Evolutionary conservation across 2,329 filamentous ascomycete genomes (phyloP).

Genomic region (Epichloe gansuensis): DNA sequence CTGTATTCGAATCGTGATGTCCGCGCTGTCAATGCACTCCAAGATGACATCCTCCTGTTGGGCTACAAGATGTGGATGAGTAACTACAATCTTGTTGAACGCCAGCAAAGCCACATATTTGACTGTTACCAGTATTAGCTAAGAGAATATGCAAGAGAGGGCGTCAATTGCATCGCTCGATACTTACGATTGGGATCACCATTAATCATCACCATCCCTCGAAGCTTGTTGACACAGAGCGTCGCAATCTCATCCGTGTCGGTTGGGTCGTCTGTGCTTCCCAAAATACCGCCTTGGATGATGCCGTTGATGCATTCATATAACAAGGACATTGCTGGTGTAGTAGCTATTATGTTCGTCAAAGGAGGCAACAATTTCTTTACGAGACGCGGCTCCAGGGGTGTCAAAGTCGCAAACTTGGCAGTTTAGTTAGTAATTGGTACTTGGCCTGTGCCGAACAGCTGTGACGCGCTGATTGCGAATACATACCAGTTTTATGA

Average conservation of each 20-base stretch:
- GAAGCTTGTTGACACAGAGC: constrained; percentile 81
- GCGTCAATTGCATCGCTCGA: not conserved
- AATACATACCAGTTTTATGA: constrained; percentile 74
- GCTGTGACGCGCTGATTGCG: not conserved
- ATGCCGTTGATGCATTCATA: constrained; percentile 99
- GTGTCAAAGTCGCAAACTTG: constrained; percentile 87
- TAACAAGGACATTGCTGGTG: constrained; percentile 90
- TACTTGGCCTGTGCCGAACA: not conserved
- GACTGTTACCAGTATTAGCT: constrained; percentile 36
- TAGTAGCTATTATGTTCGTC: constrained; percentile 86
- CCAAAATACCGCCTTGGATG: constrained; percentile 88
- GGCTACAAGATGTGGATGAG: constrained; percentile 77
- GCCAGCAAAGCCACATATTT: constrained; percentile 95
- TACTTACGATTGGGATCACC: constrained; percentile 80
- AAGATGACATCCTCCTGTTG: constrained; percentile 94
- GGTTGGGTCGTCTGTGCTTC: constrained; percentile 62
- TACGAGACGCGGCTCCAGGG: constrained; percentile 79
- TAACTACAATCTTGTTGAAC: constrained; percentile 86
- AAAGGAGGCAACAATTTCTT: constrained; percentile 84
- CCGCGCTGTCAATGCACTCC: constrained; percentile 87
- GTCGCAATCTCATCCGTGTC: constrained; percentile 86
- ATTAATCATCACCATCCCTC: constrained; percentile 88
- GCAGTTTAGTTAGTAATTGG: constrained; percentile 11
- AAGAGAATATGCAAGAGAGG: not conserved
- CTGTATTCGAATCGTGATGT: constrained; percentile 90